These are phyloP conservation scores for Curvularia spicifera DNA, from an alignment of 2,329 filamentous ascomycete genomes.

Conservation along the genomic window DNA sequence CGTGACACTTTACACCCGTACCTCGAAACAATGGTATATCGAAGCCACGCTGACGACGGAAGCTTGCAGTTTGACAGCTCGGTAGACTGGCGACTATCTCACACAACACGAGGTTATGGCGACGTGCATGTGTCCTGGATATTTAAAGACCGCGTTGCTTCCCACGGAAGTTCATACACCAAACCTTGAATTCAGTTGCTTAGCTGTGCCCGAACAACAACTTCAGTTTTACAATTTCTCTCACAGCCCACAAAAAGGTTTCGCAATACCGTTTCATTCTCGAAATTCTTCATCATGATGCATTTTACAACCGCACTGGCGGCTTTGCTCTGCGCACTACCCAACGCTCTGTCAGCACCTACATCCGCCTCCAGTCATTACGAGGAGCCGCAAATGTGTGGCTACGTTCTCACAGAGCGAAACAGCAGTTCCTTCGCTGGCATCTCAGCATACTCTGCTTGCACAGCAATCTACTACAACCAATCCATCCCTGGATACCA, in stretches of 20 bases:
- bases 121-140: slow-evolving; percentile 2
- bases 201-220: not conserved
- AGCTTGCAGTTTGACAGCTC: slow-evolving; percentile 29
- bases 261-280: not conserved
- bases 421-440: slow-evolving; percentile 19
- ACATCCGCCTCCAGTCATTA: not conserved
- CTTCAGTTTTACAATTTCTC: not conserved
- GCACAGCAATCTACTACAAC: slow-evolving; percentile 20
- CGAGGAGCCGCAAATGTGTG: slow-evolving; percentile 17
- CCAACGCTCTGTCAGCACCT: slow-evolving; percentile 1
- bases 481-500: slow-evolving; percentile 13
- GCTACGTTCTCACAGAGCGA: slow-evolving; percentile 21
- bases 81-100: slow-evolving; percentile 3
- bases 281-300: not conserved
- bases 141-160: slow-evolving; percentile 6
- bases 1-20: slow-evolving; percentile 11
- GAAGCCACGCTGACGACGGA: slow-evolving; percentile 25
- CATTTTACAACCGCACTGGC: not conserved
- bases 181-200: not conserved
- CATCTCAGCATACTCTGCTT: slow-evolving; percentile 9
- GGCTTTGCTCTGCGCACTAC: not conserved
- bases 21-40: slow-evolving; percentile 11
- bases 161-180: not conserved
- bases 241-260: not conserved
- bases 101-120: slow-evolving; percentile 7